A percentile compares a stretch with the other conserved stretches of the same genome.
Conservation (phyloP, 345 rosid species). For the Murraya koenigii region DNA sequence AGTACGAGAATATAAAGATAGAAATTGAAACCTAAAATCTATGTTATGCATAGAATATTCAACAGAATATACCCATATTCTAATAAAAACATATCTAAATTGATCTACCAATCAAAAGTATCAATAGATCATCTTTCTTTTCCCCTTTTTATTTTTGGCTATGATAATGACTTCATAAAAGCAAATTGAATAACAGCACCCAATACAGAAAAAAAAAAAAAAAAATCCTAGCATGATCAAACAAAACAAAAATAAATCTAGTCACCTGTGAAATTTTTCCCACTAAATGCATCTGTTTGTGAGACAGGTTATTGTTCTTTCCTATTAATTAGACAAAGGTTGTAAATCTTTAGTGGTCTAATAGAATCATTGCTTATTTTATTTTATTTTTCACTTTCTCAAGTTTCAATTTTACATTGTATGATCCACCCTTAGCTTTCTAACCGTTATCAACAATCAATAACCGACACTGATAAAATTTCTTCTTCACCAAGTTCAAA, state of each 20-base stretch:
- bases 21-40: neutral
- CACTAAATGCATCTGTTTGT: neutral
- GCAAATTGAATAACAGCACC: neutral
- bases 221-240: neutral
- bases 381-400: neutral
- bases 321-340: neutral
- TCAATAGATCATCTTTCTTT: neutral
- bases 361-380: neutral
- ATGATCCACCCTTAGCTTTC: neutral
- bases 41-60: neutral
- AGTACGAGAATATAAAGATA: neutral
- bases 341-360: neutral
- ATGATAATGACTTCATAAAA: neutral
- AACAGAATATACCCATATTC: neutral
- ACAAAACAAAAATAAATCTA: neutral
- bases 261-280: neutral
- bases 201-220: too few species aligned
- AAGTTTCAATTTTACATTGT: neutral
- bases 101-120: neutral
- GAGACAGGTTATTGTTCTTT: neutral
- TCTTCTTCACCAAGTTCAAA: neutral
- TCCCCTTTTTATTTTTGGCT: neutral
- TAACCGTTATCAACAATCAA: neutral
- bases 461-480: neutral
- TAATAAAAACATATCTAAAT: neutral